Evolutionary conservation across 1,139 yeast genomes (phyloP), one percentile per base, ranked within the genome.

Genomic region (Debaryomycetaceae sp.): DNA sequence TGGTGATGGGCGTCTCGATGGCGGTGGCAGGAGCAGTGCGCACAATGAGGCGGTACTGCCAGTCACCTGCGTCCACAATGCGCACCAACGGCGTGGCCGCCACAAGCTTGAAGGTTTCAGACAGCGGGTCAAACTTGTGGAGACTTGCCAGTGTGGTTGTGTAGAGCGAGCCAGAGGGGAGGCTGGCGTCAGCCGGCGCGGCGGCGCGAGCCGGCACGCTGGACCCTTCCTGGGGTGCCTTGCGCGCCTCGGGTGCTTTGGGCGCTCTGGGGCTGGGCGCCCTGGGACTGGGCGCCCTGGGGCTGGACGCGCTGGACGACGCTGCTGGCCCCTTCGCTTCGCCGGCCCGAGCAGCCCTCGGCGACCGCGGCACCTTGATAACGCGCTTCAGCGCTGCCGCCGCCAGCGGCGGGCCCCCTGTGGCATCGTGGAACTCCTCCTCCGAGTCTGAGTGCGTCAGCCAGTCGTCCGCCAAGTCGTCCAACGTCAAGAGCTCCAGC

Each of bases 121-220:
- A 53, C 2, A 56, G 45, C 0, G 81, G 62, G 46, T 83, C 85
- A 48, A 65, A 84, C 9, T 79, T 45, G 40, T 72, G 77, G 28
- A 83, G 48, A 13, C n/a, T 48, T 49, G 11, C 18, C 23, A 27
- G 49, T 44, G 9, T 38, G 36, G 12, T 36, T 40, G 4, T 34
- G 35, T 19, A 38, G 22, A 14, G 11, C 18, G 15, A 25, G n/a
- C n/a, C n/a, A n/a, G n/a, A n/a, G n/a, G n/a, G n/a, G n/a, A n/a
- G n/a, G n/a, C n/a, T n/a, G n/a, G n/a, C n/a, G n/a, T n/a, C n/a
- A n/a, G n/a, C n/a, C n/a, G n/a, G n/a, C n/a, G n/a, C n/a, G n/a
- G n/a, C n/a, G n/a, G n/a, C n/a, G n/a, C n/a, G n/a, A n/a, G n/a
- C n/a, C n/a, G n/a, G n/a, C n/a, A n/a, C n/a, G n/a, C n/a, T n/a